phyloP scores from a whole-genome alignment of 2,329 filamentous ascomycete species.

The Microsporum canis region DNA sequence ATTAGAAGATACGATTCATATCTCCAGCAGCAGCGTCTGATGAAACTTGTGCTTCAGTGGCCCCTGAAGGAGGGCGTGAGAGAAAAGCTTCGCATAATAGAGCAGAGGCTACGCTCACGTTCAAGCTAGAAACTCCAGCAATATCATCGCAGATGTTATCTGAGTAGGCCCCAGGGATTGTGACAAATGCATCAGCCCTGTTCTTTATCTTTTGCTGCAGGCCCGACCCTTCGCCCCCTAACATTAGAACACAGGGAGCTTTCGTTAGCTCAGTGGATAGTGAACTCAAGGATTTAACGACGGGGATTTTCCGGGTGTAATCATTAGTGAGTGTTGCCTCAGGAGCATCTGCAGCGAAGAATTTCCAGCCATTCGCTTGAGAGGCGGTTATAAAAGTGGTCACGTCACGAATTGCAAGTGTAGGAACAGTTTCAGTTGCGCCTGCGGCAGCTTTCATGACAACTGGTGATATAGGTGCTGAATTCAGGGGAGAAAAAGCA shows the following conservation, averaged over 20 bases:
- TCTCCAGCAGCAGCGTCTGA: neutral
- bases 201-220: conserved; percentile 53
- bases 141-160: conserved; percentile 25
- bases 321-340: conserved; percentile 19
- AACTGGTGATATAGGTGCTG: conserved; percentile 62
- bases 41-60: neutral
- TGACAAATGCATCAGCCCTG: conserved; percentile 51
- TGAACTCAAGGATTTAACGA: conserved; percentile 6
- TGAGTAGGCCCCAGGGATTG: conserved; percentile 47
- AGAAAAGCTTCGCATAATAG: conserved; percentile 46
- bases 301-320: conserved; percentile 24
- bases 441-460: conserved; percentile 81
- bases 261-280: conserved; percentile 35
- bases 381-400: conserved; percentile 59
- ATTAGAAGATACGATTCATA: neutral
- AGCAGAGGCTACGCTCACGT: conserved; percentile 79
- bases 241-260: conserved; percentile 63
- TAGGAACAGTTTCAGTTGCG: conserved; percentile 65
- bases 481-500: conserved; percentile 60
- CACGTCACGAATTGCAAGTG: conserved; percentile 60
- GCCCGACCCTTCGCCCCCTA: conserved; percentile 73
- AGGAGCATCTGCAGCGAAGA: conserved; percentile 60
- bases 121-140: conserved; percentile 70
- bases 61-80: conserved; percentile 17
- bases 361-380: conserved; percentile 61